Evolutionary conservation across 768 basidiomycete genomes (phyloP).

Genomic region (Kwoniella bestiolae): DNA sequence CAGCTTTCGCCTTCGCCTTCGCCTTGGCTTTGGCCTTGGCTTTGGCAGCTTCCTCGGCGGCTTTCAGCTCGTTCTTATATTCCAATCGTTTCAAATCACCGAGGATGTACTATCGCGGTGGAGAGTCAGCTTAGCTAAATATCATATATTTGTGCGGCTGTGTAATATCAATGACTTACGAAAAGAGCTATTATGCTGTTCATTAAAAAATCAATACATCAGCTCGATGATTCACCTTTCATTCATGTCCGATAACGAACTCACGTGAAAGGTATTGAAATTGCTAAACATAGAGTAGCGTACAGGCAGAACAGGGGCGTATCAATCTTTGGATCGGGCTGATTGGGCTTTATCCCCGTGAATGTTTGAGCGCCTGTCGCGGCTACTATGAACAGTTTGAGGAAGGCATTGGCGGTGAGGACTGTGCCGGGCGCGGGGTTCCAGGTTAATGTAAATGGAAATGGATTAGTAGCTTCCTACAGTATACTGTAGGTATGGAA

Average conservation of each 20-base stretch:
- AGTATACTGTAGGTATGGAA: too few relatives aligned
- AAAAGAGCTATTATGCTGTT: constrained; percentile 25
- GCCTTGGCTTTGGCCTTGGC: too few relatives aligned
- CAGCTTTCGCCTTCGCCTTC: too few relatives aligned
- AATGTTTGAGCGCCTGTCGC: constrained; percentile 41
- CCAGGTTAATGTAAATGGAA: too few relatives aligned
- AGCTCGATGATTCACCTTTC: too few relatives aligned
- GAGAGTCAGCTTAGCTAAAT: too few relatives aligned
- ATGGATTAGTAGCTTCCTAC: too few relatives aligned
- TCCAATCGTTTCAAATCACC: constrained; percentile 14
- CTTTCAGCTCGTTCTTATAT: constrained; percentile 22
- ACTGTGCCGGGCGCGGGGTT: too few relatives aligned
- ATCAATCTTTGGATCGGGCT: constrained; percentile 22
- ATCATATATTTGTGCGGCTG: too few relatives aligned
- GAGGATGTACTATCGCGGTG: constrained; percentile 18
- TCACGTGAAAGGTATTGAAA: constrained; percentile 44
- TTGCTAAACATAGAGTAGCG: constrained; percentile 37
- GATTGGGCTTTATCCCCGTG: constrained; percentile 35
- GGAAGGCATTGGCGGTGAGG: constrained; percentile 37
- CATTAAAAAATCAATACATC: background rate
- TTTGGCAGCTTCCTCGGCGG: constrained; percentile 17
- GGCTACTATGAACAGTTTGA: constrained; percentile 49
- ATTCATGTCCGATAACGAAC: too few relatives aligned
- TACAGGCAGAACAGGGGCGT: constrained; percentile 48
- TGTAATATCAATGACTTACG: constrained; percentile 23